Percentiles rank a stretch among this genome's conserved stretches.
These are phyloP conservation scores for Epichloe sp. DNA, from an alignment of 2,329 filamentous ascomycete species.

Conservation along the genomic window DNA sequence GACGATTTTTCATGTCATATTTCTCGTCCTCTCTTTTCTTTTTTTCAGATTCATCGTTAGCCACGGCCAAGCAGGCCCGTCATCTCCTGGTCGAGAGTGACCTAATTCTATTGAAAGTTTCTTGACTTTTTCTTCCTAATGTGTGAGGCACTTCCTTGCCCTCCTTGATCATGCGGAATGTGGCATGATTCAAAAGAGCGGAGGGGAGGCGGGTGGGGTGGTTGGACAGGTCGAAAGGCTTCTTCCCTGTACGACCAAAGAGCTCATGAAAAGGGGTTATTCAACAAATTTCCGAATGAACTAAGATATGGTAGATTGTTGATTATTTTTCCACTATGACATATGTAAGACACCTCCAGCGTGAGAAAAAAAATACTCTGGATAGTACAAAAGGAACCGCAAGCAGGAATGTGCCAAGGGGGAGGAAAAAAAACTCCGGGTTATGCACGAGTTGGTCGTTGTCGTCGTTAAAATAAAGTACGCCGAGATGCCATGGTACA, in stretches of 20 bases:
- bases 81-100: background rate
- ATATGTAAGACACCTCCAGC: background rate
- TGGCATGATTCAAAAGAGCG: no score
- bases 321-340: background rate
- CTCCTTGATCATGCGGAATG: no score
- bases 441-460: conserved; percentile 5
- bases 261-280: no score
- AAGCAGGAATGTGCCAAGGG: background rate
- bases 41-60: background rate
- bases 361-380: background rate
- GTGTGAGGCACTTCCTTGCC: no score
- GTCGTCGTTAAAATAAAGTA: conserved; percentile 1
- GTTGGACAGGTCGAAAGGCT: no score
- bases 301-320: background rate
- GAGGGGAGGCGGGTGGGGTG: no score
- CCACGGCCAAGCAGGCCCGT: background rate
- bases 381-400: background rate
- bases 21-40: background rate
- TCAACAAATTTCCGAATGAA: background rate
- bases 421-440: background rate
- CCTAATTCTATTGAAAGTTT: no score
- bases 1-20: background rate
- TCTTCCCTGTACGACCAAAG: no score
- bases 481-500: background rate
- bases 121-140: no score